phyloP scores from a whole-genome alignment of 108 stramenopile genomes.

The Cyclostephanos tholiformis region DNA sequence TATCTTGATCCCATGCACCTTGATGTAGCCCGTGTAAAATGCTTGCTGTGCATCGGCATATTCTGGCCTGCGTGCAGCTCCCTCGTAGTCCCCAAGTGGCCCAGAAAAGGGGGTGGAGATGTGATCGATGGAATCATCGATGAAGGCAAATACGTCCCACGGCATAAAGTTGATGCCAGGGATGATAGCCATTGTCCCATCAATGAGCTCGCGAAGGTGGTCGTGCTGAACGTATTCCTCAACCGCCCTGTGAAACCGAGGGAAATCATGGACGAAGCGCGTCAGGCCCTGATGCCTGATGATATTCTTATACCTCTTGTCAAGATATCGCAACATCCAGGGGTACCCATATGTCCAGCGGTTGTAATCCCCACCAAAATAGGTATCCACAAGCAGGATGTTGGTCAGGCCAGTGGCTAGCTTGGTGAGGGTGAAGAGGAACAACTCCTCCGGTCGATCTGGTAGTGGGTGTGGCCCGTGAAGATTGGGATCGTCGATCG shows the following conservation, averaged over 20 bases:
- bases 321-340: constrained; percentile 8
- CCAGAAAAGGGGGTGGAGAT: constrained; percentile 28
- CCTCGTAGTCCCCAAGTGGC: constrained; percentile 29
- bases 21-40: constrained; percentile 32
- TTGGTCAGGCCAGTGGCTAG: neutral
- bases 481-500: too few species aligned
- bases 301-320: constrained; percentile 2
- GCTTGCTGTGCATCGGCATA: constrained; percentile 7
- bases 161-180: neutral
- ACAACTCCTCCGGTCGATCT: neutral
- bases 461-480: too few species aligned
- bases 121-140: constrained; percentile 26
- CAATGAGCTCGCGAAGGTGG: neutral
- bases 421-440: constrained; percentile 5
- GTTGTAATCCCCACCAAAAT: constrained; percentile 12
- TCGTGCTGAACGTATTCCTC: neutral
- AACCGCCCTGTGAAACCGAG: neutral
- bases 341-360: constrained; percentile 7
- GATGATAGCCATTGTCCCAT: neutral
- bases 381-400: neutral
- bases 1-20: constrained; percentile 22
- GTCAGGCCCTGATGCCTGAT: constrained; percentile 6
- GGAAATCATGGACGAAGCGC: neutral
- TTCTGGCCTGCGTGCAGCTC: too few species aligned
- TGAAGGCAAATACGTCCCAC: constrained; percentile 25